Evolutionary conservation across 1,284 basidiomycete genomes (phyloP).

Genomic region (Cutaneotrichosporon sp.): DNA sequence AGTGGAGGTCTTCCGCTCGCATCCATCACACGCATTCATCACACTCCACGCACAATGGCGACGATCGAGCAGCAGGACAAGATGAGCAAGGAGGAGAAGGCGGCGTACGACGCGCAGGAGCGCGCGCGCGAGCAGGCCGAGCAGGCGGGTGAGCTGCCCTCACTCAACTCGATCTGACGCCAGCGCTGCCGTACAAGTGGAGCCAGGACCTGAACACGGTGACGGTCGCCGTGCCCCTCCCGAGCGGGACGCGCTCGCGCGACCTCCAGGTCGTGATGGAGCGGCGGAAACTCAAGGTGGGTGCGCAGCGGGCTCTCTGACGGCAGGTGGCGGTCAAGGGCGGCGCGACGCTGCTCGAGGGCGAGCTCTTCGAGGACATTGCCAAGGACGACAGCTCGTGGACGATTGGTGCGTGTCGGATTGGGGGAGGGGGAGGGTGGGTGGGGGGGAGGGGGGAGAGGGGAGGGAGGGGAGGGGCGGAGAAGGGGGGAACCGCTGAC

Average conservation of each 20-base stretch:
- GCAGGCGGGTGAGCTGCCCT: slow-evolving; percentile 71
- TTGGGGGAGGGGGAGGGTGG: too few species aligned
- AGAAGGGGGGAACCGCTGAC: not conserved
- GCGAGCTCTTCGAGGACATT: slow-evolving; percentile 91
- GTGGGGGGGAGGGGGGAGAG: too few species aligned
- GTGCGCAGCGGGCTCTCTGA: too few species aligned
- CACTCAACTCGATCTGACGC: not conserved
- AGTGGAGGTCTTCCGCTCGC: too few species aligned
- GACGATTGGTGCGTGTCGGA: slow-evolving; percentile 83
- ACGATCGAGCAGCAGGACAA: slow-evolving; percentile 58
- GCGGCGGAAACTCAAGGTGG: slow-evolving; percentile 71
- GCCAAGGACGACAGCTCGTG: slow-evolving; percentile 97
- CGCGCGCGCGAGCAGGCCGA: slow-evolving; percentile 71
- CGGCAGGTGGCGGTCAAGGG: slow-evolving; percentile 75
- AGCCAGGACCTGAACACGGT: slow-evolving; percentile 85
- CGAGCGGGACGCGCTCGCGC: slow-evolving; percentile 77
- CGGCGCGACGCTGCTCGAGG: slow-evolving; percentile 71
- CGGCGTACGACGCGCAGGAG: slow-evolving; percentile 68
- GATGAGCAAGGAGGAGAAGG: slow-evolving; percentile 73
- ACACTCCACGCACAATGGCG: not conserved
- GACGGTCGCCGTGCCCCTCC: slow-evolving; percentile 78
- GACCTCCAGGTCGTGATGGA: slow-evolving; percentile 75
- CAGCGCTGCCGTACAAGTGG: slow-evolving; percentile 91
- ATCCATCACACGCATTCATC: too few species aligned
- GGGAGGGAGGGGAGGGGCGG: too few species aligned